phyloP scores from a whole-genome alignment of 495 filamentous ascomycete species.

The Aspergillus bertholletiae region DNA sequence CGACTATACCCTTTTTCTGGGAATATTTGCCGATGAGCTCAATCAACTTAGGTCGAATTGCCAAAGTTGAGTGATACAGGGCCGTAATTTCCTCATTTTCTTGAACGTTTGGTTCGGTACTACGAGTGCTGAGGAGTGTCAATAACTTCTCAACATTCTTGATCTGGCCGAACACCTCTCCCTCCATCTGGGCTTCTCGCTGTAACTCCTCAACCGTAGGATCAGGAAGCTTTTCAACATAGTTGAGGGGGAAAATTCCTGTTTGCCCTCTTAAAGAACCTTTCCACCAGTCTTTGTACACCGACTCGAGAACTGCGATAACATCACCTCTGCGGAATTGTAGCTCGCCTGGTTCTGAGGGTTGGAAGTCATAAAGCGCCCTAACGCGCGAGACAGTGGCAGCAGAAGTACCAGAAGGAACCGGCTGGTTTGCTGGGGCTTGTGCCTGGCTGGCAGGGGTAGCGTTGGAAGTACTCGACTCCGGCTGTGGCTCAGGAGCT shows the following conservation, averaged over 20 bases:
- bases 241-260: slow-evolving; percentile 97
- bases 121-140: slow-evolving; percentile 90
- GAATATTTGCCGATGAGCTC: slow-evolving; percentile 99
- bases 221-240: slow-evolving; percentile 95
- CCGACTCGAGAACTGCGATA: slow-evolving; percentile 94
- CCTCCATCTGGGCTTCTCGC: slow-evolving; percentile 94
- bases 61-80: slow-evolving; percentile 88
- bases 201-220: slow-evolving; percentile 93
- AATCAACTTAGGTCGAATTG: slow-evolving; percentile 94
- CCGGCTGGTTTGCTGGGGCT: slow-evolving; percentile 40
- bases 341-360: slow-evolving; percentile 89
- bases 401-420: slow-evolving; percentile 77
- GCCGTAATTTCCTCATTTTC: slow-evolving; percentile 93
- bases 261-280: slow-evolving; percentile 90
- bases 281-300: slow-evolving; percentile 99
- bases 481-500: slow-evolving; percentile 22
- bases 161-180: slow-evolving; percentile 96
- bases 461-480: slow-evolving; percentile 25
- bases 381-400: slow-evolving; percentile 93
- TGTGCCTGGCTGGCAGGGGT: slow-evolving; percentile 41
- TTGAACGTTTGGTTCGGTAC: slow-evolving; percentile 77
- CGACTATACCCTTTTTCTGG: slow-evolving; percentile 83
- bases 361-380: slow-evolving; percentile 90
- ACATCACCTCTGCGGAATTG: slow-evolving; percentile 96
- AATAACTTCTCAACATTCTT: slow-evolving; percentile 98